These are phyloP conservation scores for Aspergillus baeticus DNA, from an alignment of 495 filamentous ascomycete genomes.

Conservation along the genomic window DNA sequence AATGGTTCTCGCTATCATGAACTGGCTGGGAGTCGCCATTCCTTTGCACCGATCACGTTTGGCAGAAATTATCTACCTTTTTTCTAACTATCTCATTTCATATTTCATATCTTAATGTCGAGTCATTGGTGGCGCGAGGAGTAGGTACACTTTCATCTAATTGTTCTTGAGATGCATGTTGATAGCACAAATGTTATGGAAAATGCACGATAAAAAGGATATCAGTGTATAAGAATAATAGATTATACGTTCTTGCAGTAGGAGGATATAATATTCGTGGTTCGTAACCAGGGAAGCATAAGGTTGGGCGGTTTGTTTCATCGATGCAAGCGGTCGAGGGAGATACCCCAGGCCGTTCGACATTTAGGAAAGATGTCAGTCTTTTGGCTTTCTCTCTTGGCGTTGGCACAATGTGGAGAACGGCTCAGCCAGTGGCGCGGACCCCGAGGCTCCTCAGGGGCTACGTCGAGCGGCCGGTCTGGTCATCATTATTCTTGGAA, in stretches of 20 bases:
- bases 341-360: neutral
- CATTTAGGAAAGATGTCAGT: no score
- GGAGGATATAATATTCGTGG: no score
- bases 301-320: no score
- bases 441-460: slow-evolving; percentile 42
- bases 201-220: slow-evolving; percentile 13
- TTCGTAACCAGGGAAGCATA: no score
- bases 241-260: no score
- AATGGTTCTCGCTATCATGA: slow-evolving; percentile 1
- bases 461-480: slow-evolving; percentile 34
- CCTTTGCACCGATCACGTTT: neutral
- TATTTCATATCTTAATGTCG: slow-evolving; percentile 13
- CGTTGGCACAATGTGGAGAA: slow-evolving; percentile 24
- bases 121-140: slow-evolving; percentile 24
- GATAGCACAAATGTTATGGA: slow-evolving; percentile 3
- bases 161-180: slow-evolving; percentile 9
- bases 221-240: neutral
- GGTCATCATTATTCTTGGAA: slow-evolving; percentile 30
- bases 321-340: no score
- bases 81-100: neutral
- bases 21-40: neutral
- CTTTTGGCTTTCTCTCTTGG: slow-evolving; percentile 14
- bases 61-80: slow-evolving; percentile 3
- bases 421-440: slow-evolving; percentile 36
- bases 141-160: slow-evolving; percentile 22